phyloP scores from a whole-genome alignment of 805 yeast genomes.

The Barnettozyma vustinii region DNA sequence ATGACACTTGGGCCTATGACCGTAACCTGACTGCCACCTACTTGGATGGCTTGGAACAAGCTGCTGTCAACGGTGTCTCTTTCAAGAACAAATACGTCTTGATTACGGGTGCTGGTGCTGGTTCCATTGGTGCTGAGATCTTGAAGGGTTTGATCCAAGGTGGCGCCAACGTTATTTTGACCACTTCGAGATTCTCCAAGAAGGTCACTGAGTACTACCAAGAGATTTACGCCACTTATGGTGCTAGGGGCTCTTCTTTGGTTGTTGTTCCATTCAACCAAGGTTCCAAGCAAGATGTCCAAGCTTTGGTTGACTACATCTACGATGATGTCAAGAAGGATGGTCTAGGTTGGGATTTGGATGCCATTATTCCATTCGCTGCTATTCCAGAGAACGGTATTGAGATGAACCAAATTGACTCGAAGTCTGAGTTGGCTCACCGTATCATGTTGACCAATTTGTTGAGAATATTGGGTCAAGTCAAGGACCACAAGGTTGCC shows the following conservation, averaged over 20 bases:
- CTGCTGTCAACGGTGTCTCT: constrained; percentile 91
- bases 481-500: constrained; percentile 75
- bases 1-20: constrained; percentile 83
- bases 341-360: constrained; percentile 97
- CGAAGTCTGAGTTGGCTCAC: constrained; percentile 96
- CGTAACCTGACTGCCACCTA: constrained; percentile 68
- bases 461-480: constrained; percentile 85
- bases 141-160: constrained; percentile 93
- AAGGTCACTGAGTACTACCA: constrained; percentile 95
- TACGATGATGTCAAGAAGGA: constrained; percentile 79
- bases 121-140: constrained; percentile 97
- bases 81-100: constrained; percentile 85
- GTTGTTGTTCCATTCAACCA: constrained; percentile 98
- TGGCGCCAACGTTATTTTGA: constrained; percentile 96
- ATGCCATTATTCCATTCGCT: constrained; percentile 94
- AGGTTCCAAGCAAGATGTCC: constrained; percentile 92
- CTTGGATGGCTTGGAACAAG: constrained; percentile 86
- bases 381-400: constrained; percentile 99
- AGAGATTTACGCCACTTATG: constrained; percentile 84
- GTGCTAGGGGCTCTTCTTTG: constrained; percentile 87
- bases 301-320: constrained; percentile 77
- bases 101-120: constrained; percentile 98
- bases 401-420: constrained; percentile 87
- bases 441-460: constrained; percentile 97
- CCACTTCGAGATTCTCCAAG: constrained; percentile 93